Percentiles rank a stretch among this genome's conserved stretches.
These are phyloP conservation scores for Lumnitzera littorea DNA, from an alignment of 345 rosid genomes.

Conservation along the genomic window DNA sequence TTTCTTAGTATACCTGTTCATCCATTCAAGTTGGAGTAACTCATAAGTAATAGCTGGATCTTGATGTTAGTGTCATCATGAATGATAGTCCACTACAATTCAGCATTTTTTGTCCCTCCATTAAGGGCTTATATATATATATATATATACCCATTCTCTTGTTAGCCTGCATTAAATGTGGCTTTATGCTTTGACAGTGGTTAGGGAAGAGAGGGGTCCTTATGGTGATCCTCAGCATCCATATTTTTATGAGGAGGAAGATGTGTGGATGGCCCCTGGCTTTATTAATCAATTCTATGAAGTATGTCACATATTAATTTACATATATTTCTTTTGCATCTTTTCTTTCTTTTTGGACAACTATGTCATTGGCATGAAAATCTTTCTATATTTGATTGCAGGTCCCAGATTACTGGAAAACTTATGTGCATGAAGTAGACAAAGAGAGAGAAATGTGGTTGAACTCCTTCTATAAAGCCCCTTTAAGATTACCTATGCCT, in stretches of 20 bases:
- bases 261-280: conserved; percentile 98
- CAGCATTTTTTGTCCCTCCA: not conserved
- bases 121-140: too few species aligned
- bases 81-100: too few species aligned
- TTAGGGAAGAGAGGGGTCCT: conserved; percentile 90
- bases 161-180: not conserved
- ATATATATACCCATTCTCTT: not conserved
- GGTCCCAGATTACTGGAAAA: conserved; percentile 96
- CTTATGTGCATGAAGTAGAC: conserved; percentile 78
- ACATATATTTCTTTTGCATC: conserved; percentile 5
- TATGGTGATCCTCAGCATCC: conserved; percentile 91
- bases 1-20: too few species aligned
- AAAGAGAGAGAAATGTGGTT: conserved; percentile 92
- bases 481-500: conserved; percentile 89
- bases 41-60: too few species aligned
- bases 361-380: conserved; percentile 4
- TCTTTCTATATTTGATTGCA: conserved; percentile 19
- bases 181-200: conserved; percentile 43
- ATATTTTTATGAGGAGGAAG: conserved; percentile 85
- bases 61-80: not conserved
- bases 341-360: not conserved
- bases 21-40: too few species aligned
- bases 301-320: conserved; percentile 26
- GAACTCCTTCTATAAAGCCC: conserved; percentile 90
- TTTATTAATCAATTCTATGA: conserved; percentile 87